phyloP scores from a whole-genome alignment of 805 yeast species.

The Hyphopichia homilentoma region DNA sequence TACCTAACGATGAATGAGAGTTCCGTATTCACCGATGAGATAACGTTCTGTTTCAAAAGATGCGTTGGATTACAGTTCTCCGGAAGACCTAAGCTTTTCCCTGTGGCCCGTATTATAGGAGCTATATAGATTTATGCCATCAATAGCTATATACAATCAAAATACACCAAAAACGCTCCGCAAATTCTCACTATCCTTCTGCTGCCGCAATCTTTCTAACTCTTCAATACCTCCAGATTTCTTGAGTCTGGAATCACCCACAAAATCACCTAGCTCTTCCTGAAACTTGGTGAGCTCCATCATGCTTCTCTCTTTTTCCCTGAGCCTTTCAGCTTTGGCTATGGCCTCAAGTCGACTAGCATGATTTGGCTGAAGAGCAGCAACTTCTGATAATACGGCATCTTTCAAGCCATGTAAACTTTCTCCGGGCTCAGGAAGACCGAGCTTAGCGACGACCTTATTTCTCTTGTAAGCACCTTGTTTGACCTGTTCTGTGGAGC shows the following conservation, averaged over 20 bases:
- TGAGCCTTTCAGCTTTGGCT: slow-evolving; percentile 75
- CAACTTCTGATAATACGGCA: slow-evolving; percentile 78
- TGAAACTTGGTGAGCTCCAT: slow-evolving; percentile 63
- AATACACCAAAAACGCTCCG: slow-evolving; percentile 40
- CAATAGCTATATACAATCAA: slow-evolving; percentile 5
- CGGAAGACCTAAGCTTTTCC: background rate
- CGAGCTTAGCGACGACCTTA: slow-evolving; percentile 38
- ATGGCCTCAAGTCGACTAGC: slow-evolving; percentile 85
- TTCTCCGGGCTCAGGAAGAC: slow-evolving; percentile 61
- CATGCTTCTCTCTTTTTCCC: slow-evolving; percentile 66
- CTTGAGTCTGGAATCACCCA: slow-evolving; percentile 70
- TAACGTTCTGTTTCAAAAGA: slow-evolving; percentile 8
- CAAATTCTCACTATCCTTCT: slow-evolving; percentile 69
- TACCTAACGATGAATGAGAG: slow-evolving; percentile 8
- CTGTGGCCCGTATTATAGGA: background rate
- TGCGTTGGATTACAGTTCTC: background rate
- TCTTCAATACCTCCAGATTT: slow-evolving; percentile 90
- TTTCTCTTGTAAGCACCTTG: slow-evolving; percentile 42
- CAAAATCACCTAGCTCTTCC: slow-evolving; percentile 83
- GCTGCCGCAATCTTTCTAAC: slow-evolving; percentile 62
- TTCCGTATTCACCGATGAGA: slow-evolving; percentile 3
- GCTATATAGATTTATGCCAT: background rate
- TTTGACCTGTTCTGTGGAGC: slow-evolving; percentile 73
- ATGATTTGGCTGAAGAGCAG: slow-evolving; percentile 77
- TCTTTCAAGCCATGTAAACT: slow-evolving; percentile 60